Base-by-base conservation (phyloP, 768 basidiomycete genomes). In the Panellus pusillus region DNA sequence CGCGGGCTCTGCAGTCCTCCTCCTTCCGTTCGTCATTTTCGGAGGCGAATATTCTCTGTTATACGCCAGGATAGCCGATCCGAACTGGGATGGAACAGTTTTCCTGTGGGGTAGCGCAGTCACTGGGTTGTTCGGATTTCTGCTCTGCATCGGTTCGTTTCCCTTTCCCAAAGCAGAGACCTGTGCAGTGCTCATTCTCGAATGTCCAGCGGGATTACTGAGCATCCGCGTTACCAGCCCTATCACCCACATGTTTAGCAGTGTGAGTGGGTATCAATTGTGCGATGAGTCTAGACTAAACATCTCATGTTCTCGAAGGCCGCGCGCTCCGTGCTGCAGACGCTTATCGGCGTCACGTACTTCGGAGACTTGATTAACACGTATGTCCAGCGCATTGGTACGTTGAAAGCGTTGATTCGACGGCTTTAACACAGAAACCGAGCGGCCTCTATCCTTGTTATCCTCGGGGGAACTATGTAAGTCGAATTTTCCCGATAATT, bases 191-290 rank as follows among this genome's bases (percentile, higher is more conserved):
- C 40, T 15, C 35, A 31, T n/a, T n/a, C 28, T 11, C 20, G 35
- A 40, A n/a, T 27, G 6, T 32, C 12, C 27, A 61, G 59, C 91
- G 1, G 88, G 87, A 18, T 70, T 91, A 61, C 72, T 93, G 56
- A 88, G 86, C 64, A 89, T 93, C 73, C 87, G 87, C 65, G 81
- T 90, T 45, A 91, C 89, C 14, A 87, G 85, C 52, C 90, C 90
- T 5, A 79, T 93, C 49, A 91, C 89, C 1, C 91, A 91, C 66
- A 92, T 91, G 88, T 88, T 92, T 70, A 85, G 84, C 14, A 86
- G 79, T 58, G 87, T 89, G 62, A 66, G 84, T 76, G 11, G n/a
- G 36, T 60, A 42, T 53, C 31, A 36, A 40, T 50, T 41, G 41
- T 13, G 45, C 45, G 35, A 15, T 42, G 40, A 28, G 13, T 35